phyloP scores from a whole-genome alignment of 2,329 filamentous ascomycete genomes.

The Arthrobotrys sinensis region DNA sequence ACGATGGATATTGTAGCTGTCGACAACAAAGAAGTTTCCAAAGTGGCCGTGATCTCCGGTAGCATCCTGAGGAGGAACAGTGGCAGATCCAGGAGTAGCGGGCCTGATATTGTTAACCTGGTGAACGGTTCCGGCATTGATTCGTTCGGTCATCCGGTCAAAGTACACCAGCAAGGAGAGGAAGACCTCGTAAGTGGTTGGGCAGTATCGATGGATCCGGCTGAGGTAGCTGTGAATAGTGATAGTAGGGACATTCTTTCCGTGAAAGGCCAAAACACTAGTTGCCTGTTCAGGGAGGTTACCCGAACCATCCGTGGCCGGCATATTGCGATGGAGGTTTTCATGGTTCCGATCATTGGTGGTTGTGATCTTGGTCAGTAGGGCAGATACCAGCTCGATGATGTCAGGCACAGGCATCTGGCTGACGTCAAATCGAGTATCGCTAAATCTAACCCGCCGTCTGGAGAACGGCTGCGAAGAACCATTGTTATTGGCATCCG shows the following conservation, averaged over 20 bases:
- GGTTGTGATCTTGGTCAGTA: conserved; percentile 96
- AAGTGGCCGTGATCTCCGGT: conserved; percentile 65
- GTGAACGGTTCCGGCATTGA: conserved; percentile 74
- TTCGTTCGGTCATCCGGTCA: conserved; percentile 97
- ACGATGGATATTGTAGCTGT: conserved; percentile 98
- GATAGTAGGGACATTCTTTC: conserved; percentile 97
- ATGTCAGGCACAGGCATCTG: conserved; percentile 97
- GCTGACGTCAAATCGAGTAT: conserved; percentile 89
- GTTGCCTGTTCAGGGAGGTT: conserved; percentile 76
- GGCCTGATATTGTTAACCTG: conserved; percentile 52
- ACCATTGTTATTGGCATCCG: conserved; percentile 71
- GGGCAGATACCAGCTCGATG: conserved; percentile 98
- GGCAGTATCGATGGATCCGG: conserved; percentile 98
- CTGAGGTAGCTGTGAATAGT: conserved; percentile 96
- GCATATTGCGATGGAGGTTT: conserved; percentile 82
- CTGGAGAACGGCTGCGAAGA: conserved; percentile 61
- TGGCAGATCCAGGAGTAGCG: conserved; percentile 52
- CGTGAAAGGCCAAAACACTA: conserved; percentile 92
- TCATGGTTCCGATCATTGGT: conserved; percentile 97
- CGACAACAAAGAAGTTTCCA: conserved; percentile 89
- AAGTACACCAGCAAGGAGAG: conserved; percentile 96
- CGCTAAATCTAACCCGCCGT: conserved; percentile 63
- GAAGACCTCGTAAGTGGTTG: conserved; percentile 98
- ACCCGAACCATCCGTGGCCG: conserved; percentile 74
- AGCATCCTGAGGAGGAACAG: conserved; percentile 54